Evolutionary conservation across 495 filamentous ascomycete genomes (phyloP), one percentile per base, ranked within the genome.

Genomic region (Lepidopterella palustris): DNA sequence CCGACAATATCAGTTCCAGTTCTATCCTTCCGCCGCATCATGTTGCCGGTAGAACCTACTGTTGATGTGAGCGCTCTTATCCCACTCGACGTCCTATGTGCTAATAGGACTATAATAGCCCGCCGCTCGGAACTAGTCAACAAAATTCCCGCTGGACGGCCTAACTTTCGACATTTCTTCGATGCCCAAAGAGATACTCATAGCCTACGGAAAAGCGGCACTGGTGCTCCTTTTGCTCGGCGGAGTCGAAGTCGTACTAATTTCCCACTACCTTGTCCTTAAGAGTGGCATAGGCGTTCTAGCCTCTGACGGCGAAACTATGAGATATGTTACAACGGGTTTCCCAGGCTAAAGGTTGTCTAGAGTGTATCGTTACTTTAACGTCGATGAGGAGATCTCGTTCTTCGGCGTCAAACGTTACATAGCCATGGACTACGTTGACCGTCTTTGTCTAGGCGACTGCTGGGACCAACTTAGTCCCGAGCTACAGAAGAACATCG

Each of bases 371-470:
- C 53, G 53, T 23, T 39, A n/a, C 32, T 39, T n/a, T n/a, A 39
- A 39, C 32, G n/a, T 39, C 32, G 32, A 39, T n/a, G n/a, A n/a
- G n/a, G n/a, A n/a, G n/a, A n/a, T n/a, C 51, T 54, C 51, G 39
- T 54, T 32, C 25, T 54, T 54, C 51, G 51, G 51, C 26, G 51
- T 54, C 21, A 28, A 54, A 54, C 26, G 51, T 31, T 32, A 54
- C 51, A 54, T 54, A 54, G 51, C 39, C 51, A 54, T 54, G 51
- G 51, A 54, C 51, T 54, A 54, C 27, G 23, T 54, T 15, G 51
- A 54, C 18, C n/a, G 51, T 28, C 51, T 23, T 54, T 54, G 26
- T 54, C 51, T 54, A 18, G 25, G 39, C 51, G 39, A 28, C 51
- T 54, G 23, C 26, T 54, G 5, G 51, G 51, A 54, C 27, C 51